Evolutionary conservation across 495 filamentous ascomycete species (phyloP), one percentile per base, ranked within the genome.

Genomic region (Schizothecium vesticola): DNA sequence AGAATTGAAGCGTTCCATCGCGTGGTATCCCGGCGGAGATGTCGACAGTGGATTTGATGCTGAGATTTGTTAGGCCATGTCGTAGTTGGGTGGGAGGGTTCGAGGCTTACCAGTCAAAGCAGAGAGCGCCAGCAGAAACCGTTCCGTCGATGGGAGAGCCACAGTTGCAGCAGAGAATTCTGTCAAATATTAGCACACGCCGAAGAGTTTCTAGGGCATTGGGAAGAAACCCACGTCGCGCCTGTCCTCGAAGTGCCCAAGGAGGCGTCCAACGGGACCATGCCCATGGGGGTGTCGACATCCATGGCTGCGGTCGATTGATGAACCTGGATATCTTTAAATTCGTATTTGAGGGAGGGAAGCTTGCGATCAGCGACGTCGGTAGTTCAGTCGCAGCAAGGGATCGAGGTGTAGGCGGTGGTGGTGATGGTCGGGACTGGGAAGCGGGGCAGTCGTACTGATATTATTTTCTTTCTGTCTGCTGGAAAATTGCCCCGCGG

Each of bases 91-190:
- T 5, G 4, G 36, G 4, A 43, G 36, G 16, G 13, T 7, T 8
- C 5, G 19, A 19, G 22, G 16, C 68, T 43, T 66, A 72, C 70
- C 95, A 99, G 82, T 97, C 93, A 73, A 91, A 89, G 79, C 95
- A 99, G 60, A 97, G 87, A 26, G 94, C 94, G 59, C 92, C 93
- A 64, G 92, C 89, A 11, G 92, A 85, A 13, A 86, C 83, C n/a
- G 91, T 95, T 74, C 94, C 94, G 77, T 95, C 92, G 67, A 97
- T 96, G n/a, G 92, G 88, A 66, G 90, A 90, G 70, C 93, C 94
- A 78, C 94, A 97, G 83, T 97, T 94, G 81, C 90, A 96, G 79
- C 94, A 97, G 28, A 97, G 90, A 73, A 97, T 96, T 10, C 90
- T 96, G 61, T 8, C 68, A 60, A 36, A 5, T 63, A 66, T 74